Percentiles rank a stretch among this genome's conserved stretches.
These are phyloP conservation scores for Choiromyces venosus DNA, from an alignment of 495 filamentous ascomycete species.

Conservation along the genomic window DNA sequence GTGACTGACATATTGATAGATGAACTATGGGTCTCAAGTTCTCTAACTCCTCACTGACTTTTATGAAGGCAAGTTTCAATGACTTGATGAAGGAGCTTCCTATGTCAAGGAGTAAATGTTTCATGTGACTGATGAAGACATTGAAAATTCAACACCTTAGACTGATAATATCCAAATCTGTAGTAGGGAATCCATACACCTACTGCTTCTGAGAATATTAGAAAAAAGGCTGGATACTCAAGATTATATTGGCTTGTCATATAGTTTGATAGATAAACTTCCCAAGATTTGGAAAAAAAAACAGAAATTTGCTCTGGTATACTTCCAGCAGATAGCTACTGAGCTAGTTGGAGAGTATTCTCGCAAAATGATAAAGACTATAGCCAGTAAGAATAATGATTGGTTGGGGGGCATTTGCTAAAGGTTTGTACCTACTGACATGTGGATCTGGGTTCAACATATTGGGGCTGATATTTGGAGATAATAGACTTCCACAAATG, in stretches of 20 bases:
- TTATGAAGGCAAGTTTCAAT: conserved; percentile 89
- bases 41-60: conserved; percentile 81
- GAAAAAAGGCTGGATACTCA: conserved; percentile 74
- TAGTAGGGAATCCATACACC: conserved; percentile 85
- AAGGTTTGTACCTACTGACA: conserved; percentile 23
- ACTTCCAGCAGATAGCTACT: conserved; percentile 91
- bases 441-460: background rate
- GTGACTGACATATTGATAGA: conserved; percentile 44
- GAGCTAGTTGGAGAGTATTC: conserved; percentile 96
- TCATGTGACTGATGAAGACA: conserved; percentile 76
- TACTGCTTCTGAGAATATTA: conserved; percentile 80
- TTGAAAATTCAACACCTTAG: conserved; percentile 69
- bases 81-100: conserved; percentile 60
- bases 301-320: conserved; percentile 78
- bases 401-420: conserved; percentile 88
- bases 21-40: conserved; percentile 91
- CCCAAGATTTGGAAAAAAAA: conserved; percentile 97
- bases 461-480: background rate
- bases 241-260: conserved; percentile 93
- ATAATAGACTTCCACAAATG: conserved; percentile 75
- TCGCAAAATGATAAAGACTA: conserved; percentile 87
- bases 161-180: conserved; percentile 84
- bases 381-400: conserved; percentile 60
- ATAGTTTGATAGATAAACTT: conserved; percentile 77
- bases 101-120: conserved; percentile 59